Evolutionary conservation across 2,329 filamentous ascomycete genomes (phyloP).

Genomic region (Alternaria postmessia): DNA sequence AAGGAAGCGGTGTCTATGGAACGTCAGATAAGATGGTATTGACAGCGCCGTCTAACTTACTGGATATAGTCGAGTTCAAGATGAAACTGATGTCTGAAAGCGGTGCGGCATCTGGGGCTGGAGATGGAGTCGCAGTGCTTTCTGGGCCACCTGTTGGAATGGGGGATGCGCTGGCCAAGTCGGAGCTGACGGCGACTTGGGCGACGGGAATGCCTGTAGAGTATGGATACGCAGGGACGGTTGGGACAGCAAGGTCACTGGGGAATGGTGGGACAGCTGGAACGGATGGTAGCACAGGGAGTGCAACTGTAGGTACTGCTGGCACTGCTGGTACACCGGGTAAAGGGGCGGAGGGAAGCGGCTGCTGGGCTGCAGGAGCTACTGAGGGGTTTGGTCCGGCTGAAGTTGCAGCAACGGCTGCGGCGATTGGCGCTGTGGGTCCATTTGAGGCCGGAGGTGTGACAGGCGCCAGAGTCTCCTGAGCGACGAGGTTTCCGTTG

Average conservation of each 20-base stretch:
- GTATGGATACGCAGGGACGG: constrained; percentile 47
- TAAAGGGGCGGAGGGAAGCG: constrained; percentile 12
- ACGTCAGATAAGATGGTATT: background rate
- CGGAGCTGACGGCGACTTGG: constrained; percentile 12
- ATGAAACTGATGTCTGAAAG: constrained; percentile 8
- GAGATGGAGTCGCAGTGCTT: constrained; percentile 13
- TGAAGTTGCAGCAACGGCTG: constrained; percentile 3
- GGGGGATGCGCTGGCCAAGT: constrained; percentile 15
- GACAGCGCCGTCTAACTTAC: constrained; percentile 4
- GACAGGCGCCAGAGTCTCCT: constrained; percentile 29
- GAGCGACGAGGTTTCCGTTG: constrained; percentile 37
- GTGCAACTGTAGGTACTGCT: constrained; percentile 22
- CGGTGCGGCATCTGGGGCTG: constrained; percentile 5
- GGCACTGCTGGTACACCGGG: constrained; percentile 10
- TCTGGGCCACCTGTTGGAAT: constrained; percentile 9
- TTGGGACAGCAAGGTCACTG: constrained; percentile 35
- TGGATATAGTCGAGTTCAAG: constrained; percentile 28
- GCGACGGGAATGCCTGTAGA: constrained; percentile 31
- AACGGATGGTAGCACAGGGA: constrained; percentile 26
- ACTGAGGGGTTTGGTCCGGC: constrained; percentile 1
- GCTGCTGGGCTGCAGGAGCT: constrained; percentile 3
- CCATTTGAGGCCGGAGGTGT: constrained; percentile 10
- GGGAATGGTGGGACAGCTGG: constrained; percentile 49
- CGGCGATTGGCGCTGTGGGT: background rate
- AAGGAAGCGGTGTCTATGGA: constrained; percentile 9